Conservation (phyloP, 192 early-diverging fungal genomes). For the Glomus cerebriforme region DNA sequence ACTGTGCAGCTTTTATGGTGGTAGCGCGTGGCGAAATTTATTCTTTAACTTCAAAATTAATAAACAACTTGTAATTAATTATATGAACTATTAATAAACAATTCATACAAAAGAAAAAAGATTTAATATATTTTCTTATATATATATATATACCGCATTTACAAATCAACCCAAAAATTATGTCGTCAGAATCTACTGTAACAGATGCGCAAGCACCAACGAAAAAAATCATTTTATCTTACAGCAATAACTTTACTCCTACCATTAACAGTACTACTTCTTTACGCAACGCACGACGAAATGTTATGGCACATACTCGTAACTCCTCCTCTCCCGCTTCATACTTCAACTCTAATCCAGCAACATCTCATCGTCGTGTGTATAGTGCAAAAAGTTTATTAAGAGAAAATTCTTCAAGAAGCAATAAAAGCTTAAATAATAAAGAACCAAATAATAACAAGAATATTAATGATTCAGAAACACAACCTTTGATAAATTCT, state of each 20-base stretch:
- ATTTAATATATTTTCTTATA: too few relatives aligned
- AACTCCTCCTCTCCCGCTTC: background rate
- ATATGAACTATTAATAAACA: too few relatives aligned
- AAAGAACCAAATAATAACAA: background rate
- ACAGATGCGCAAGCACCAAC: conserved; percentile 1
- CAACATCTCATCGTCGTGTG: conserved; percentile 2
- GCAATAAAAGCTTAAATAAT: background rate
- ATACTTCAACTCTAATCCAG: background rate
- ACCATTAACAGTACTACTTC: background rate
- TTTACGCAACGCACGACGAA: background rate
- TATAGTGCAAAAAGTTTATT: background rate
- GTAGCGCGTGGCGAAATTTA: too few relatives aligned
- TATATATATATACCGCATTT: too few relatives aligned
- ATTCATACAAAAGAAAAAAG: too few relatives aligned
- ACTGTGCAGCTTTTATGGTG: too few relatives aligned
- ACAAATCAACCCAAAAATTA: too few relatives aligned
- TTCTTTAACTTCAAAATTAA: too few relatives aligned
- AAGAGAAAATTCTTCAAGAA: background rate
- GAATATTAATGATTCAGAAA: background rate
- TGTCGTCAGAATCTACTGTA: too few relatives aligned
- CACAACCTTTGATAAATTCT: background rate
- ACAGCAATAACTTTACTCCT: background rate
- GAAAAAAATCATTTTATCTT: background rate
- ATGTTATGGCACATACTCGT: background rate
- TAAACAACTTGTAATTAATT: too few relatives aligned